Base-by-base conservation (phyloP, 805 yeast genomes). In the Lachancea nothofagi region DNA sequence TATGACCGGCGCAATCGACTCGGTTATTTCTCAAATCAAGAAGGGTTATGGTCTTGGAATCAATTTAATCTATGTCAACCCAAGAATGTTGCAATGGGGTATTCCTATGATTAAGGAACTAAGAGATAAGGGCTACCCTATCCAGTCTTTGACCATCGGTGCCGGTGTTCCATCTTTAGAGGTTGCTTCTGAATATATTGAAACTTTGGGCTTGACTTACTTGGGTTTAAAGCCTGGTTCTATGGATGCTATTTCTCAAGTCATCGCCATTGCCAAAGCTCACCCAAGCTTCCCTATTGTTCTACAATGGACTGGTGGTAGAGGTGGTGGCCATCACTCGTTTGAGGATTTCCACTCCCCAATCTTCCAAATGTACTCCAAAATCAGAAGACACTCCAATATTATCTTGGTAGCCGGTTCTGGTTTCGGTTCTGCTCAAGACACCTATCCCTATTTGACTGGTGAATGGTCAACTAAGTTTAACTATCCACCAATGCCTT, bases 271-370 rank as follows among this genome's bases (percentile, higher is more conserved):
- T 60, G 98, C 99, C 40, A 86, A 84, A 61, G 89, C 95, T 36
- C 95, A 89, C 69, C 98, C 98, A 51, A 70, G 65, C 48, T 93
- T 93, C 89, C 99, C 98, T 49, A 87, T 93, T 58, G 90, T 93
- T 41, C 70, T 93, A 55, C 98, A 93, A 73, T 93, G 99, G 99
- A 93, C 99, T 44, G 98, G 97, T 76, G 99, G 99, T 67, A 89
- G 99, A 77, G 99, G 97, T 71, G 99, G 99, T 77, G 99, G 99
- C 61, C 99, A 93, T 66, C 99, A 93, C 67, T 90, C 97, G 36
- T 93, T 80, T 60, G 99, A 93, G 74, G 99, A 93, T 70, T 88
- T 90, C 93, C 98, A 93, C 67, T 90, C 89, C 61, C 97, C 98
- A 52, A 77, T 93, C 51, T 70, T 93, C 60, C 96, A 87, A 66